Base-by-base conservation (phyloP, 2,329 filamentous ascomycete genomes). In the Pseudogymnoascus sp. region DNA sequence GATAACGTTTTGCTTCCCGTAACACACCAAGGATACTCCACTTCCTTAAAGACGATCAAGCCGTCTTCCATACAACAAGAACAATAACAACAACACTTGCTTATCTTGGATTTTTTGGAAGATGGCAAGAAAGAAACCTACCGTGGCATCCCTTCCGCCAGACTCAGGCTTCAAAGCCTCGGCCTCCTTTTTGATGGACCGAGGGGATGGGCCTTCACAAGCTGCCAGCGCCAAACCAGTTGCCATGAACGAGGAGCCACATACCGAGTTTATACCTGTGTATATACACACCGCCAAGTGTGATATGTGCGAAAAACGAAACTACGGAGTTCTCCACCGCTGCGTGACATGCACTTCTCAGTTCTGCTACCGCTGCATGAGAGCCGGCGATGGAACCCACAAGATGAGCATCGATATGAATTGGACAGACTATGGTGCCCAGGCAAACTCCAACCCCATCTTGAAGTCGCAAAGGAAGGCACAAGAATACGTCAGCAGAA, bases 211-310 rank as follows among this genome's bases (percentile, higher is more conserved):
- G 10, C 10, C 28, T n/a, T 33, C 50, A 5, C 15, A 57, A 26
- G 26, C 28, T 57, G 9, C n/a, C n/a, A 33, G 7, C 3, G 28
- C 28, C 28, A 35, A 31, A 21, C 50, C 50, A 35, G 28, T 15
- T 33, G 50, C 50, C 9, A 57, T 57, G 28, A 33, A 33, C 15
- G 50, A 57, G 35, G 50, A 57, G 50, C 5, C 26, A 33, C 60
- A 61, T 13, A 61, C n/a, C 7, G 35, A 21, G 19, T 61, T 61
- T 47, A 3, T 31, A 7, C 33, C 60, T 9, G 26, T 61, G 21
- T 61, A 38, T 38, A 62, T 62, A 17, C 61, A 62, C 61, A 62
- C 42, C 3, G 61, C 61, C 19, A 62, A 62, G 19, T 62, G 61
- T 33, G 61, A 62, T 17, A 47, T 44, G 8, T 62, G 61, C n/a